Percentiles rank a stretch among this genome's conserved stretches.
phyloP scores from a whole-genome alignment of 164 flowering plant species.

The Tetracentron sinense region DNA sequence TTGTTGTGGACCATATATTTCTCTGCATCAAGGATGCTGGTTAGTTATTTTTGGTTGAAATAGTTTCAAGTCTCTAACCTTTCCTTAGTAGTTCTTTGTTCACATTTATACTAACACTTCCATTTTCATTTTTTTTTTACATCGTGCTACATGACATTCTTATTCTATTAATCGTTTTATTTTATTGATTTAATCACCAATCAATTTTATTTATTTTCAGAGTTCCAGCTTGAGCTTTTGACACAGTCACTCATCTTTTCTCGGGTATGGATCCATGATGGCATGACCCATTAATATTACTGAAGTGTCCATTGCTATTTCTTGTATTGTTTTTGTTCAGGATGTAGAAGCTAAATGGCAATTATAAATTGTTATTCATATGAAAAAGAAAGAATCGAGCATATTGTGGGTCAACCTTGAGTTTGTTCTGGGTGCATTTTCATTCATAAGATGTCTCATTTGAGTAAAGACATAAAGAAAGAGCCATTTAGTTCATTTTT shows the following conservation, averaged over 20 bases:
- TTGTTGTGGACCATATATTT: conserved; percentile 89
- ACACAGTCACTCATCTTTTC: conserved; percentile 94
- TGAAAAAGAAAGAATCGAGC: no score
- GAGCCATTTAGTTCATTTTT: background rate
- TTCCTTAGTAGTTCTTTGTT: background rate
- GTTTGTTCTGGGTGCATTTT: background rate
- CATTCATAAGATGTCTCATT: background rate
- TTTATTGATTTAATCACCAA: background rate
- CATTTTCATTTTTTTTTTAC: background rate
- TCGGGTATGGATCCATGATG: conserved; percentile 54
- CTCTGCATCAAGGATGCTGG: conserved; percentile 92
- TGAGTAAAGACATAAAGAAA: background rate
- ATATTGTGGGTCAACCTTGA: background rate
- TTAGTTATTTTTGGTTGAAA: conserved; percentile 26
- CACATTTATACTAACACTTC: background rate
- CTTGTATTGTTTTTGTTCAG: background rate
- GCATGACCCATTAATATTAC: background rate
- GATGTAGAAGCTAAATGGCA: background rate
- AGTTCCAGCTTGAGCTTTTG: conserved; percentile 91
- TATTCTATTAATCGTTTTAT: background rate
- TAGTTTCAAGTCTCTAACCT: background rate
- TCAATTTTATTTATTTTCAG: conserved; percentile 41
- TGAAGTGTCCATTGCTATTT: background rate
- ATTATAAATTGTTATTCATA: no score
- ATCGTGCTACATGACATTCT: background rate